Percentiles rank a stretch among this genome's conserved stretches.
Evolutionary conservation across 2,329 filamentous ascomycete species (phyloP).

Genomic region (Colletotrichum sp.): DNA sequence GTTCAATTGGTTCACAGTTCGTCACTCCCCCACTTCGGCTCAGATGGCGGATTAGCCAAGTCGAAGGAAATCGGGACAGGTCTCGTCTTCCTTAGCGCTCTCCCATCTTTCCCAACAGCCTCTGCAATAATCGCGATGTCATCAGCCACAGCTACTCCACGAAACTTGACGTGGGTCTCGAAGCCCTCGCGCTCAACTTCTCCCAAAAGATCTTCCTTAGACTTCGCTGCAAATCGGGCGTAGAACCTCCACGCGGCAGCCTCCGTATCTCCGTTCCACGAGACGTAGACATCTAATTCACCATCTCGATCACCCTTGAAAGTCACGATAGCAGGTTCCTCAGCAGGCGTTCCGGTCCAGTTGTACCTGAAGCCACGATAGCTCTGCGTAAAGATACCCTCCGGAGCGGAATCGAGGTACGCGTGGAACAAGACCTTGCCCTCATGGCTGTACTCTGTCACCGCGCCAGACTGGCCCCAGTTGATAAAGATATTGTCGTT

Average conservation of each 20-base stretch:
- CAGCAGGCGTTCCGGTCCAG: not conserved
- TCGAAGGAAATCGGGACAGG: not conserved
- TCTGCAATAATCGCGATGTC: accelerated
- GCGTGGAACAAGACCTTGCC: not conserved
- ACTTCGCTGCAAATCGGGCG: accelerated
- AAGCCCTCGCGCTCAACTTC: accelerated
- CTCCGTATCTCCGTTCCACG: not conserved
- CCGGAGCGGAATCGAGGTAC: not conserved
- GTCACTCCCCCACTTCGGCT: not conserved
- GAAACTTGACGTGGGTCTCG: not conserved
- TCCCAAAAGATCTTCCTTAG: accelerated
- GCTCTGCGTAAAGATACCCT: not conserved
- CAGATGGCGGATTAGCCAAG: not conserved
- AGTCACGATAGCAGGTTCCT: not conserved
- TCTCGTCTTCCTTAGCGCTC: not conserved
- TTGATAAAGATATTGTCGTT: not conserved
- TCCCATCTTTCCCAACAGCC: accelerated
- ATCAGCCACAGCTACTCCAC: accelerated
- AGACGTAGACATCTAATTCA: not conserved
- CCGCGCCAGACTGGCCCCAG: not conserved
- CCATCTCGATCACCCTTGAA: accelerated
- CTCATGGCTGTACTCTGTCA: not conserved
- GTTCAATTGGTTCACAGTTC: not conserved
- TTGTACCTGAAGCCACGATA: not conserved
- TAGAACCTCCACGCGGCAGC: not conserved